Evolutionary conservation across 192 early-diverging fungal species (phyloP).

Genomic region (Ramicandelaber brevisporus): DNA sequence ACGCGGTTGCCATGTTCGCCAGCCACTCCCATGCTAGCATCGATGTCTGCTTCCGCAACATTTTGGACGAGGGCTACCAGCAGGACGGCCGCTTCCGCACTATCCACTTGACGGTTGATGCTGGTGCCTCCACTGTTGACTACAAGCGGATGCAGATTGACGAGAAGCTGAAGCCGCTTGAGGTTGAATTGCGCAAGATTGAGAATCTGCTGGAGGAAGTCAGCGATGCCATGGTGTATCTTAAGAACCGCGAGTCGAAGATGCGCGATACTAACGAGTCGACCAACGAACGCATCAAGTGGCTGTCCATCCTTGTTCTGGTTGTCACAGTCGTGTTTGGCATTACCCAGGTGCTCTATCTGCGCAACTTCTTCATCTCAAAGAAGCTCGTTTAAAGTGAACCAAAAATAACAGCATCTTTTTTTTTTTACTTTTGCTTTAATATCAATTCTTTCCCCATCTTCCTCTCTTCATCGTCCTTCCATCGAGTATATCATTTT

Average conservation of each 20-base stretch:
- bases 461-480: conserved; percentile 2
- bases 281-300: conserved; percentile 69
- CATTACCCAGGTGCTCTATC: conserved; percentile 60
- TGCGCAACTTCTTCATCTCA: conserved; percentile 64
- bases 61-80: conserved; percentile 24
- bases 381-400: conserved; percentile 71
- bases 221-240: conserved; percentile 59
- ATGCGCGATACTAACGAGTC: conserved; percentile 85
- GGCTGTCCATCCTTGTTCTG: conserved; percentile 53
- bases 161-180: conserved; percentile 69
- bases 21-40: conserved; percentile 70
- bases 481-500: no score
- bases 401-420: no score
- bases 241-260: conserved; percentile 51
- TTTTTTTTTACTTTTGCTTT: no score
- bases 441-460: no score
- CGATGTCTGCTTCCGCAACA: conserved; percentile 63
- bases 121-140: conserved; percentile 69
- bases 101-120: conserved; percentile 52
- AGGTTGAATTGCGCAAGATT: conserved; percentile 60
- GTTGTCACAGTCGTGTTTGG: conserved; percentile 39
- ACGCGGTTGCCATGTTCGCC: conserved; percentile 44
- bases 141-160: conserved; percentile 31
- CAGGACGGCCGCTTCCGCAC: conserved; percentile 18
- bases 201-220: conserved; percentile 53